A percentile compares a stretch with the other conserved stretches of the same genome.
These are phyloP conservation scores for Euphorbia schlechtendalii DNA, from an alignment of 441 rosid species.

Conservation along the genomic window DNA sequence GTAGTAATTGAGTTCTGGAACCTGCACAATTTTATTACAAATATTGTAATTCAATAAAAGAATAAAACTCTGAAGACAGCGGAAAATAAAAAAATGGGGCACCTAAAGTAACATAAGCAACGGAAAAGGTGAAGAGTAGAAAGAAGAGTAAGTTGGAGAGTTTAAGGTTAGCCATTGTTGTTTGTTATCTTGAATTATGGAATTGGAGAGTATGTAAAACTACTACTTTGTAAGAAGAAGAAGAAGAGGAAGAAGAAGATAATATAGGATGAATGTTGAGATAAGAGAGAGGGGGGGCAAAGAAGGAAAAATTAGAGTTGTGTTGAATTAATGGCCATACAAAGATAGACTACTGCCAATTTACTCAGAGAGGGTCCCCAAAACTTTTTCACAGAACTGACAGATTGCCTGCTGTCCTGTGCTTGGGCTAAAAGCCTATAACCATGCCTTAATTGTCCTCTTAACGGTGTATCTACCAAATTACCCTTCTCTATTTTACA, in stretches of 20 bases:
- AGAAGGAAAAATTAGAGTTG: constrained; percentile 18
- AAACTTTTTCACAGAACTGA: too few relatives aligned
- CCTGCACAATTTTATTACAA: constrained; percentile 29
- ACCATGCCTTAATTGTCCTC: constrained; percentile 11
- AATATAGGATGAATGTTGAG: constrained; percentile 1
- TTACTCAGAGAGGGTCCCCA: constrained; percentile 39
- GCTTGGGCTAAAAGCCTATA: constrained; percentile 12
- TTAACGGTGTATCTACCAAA: constrained; percentile 9
- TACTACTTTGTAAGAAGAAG: constrained; percentile 17
- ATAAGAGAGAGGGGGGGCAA: constrained; percentile 5
- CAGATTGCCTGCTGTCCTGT: constrained; percentile 24
- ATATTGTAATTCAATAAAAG: neutral
- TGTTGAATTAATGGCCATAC: constrained; percentile 32
- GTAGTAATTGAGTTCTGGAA: constrained; percentile 25
- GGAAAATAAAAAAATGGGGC: too few relatives aligned
- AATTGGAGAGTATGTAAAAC: too few relatives aligned
- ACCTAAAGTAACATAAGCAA: constrained; percentile 47
- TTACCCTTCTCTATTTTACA: constrained; percentile 4
- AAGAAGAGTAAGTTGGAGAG: constrained; percentile 29
- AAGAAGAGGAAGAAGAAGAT: constrained; percentile 8
- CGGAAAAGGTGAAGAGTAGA: constrained; percentile 39
- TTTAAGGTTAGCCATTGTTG: constrained; percentile 37
- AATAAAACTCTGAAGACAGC: neutral
- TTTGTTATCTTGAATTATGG: constrained; percentile 5
- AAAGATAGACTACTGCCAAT: constrained; percentile 36